A percentile compares a stretch with the other conserved stretches of the same genome.
Evolutionary conservation across 306 rosid species (phyloP).

Genomic region (Ormosia semicastrata): DNA sequence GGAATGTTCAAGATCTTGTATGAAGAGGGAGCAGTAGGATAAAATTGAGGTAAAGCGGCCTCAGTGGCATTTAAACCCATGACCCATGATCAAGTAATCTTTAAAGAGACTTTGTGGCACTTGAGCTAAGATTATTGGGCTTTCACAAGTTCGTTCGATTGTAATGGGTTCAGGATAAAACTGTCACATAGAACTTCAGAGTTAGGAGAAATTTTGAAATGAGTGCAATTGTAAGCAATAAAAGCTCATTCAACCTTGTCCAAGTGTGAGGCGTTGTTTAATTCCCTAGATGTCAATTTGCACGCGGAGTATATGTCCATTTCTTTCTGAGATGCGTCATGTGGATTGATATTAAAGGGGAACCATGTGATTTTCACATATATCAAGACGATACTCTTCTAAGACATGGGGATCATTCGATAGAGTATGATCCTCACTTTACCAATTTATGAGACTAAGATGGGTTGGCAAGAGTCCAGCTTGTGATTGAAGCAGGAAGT

Average conservation of each 20-base stretch:
- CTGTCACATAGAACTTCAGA: no score
- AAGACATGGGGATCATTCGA: neutral
- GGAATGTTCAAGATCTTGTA: no score
- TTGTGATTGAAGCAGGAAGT: neutral
- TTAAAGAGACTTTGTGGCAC: no score
- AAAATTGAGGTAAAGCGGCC: no score
- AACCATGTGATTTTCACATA: neutral
- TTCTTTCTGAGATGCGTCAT: neutral
- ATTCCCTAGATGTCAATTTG: neutral
- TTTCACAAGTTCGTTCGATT: no score
- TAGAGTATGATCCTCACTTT: neutral
- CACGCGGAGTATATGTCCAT: neutral
- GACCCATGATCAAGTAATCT: no score
- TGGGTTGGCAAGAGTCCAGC: neutral
- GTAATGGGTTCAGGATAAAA: no score
- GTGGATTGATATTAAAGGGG: neutral
- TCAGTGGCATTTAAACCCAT: no score
- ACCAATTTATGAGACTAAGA: neutral
- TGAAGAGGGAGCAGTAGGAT: no score
- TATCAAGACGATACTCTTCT: neutral
- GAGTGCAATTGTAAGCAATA: neutral
- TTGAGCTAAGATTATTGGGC: no score
- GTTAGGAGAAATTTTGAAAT: no score
- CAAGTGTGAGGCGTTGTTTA: neutral
- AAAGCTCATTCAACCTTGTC: neutral